phyloP scores from a whole-genome alignment of 352 stramenopile genomes.

The Phytopythium litorale region DNA sequence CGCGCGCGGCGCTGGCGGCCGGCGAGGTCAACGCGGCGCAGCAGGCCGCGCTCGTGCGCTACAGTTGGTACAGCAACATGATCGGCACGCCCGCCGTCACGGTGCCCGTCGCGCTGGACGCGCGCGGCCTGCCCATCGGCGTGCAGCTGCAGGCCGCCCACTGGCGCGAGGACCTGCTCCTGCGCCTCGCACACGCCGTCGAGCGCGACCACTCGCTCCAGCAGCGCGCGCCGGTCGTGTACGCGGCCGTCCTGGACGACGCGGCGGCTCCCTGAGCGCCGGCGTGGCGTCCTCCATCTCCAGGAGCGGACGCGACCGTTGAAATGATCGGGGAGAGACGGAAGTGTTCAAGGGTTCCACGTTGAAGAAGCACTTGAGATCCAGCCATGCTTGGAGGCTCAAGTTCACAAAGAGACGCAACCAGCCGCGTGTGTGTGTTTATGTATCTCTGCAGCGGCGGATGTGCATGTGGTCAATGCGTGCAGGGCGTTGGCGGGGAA shows the following conservation, averaged over 20 bases:
- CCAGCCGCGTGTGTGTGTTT: background rate
- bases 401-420: background rate
- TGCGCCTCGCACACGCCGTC: slow-evolving; percentile 58
- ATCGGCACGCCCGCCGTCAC: slow-evolving; percentile 80
- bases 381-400: background rate
- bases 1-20: slow-evolving; percentile 32
- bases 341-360: background rate
- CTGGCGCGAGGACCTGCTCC: slow-evolving; percentile 69
- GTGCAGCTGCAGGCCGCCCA: slow-evolving; percentile 76
- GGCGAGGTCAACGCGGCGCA: slow-evolving; percentile 62
- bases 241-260: slow-evolving; percentile 8
- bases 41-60: slow-evolving; percentile 73
- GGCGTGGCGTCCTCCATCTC: background rate
- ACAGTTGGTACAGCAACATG: slow-evolving; percentile 84
- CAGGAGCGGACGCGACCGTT: too few relatives aligned
- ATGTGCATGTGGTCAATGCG: background rate
- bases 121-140: slow-evolving; percentile 59
- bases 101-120: slow-evolving; percentile 71
- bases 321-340: too few relatives aligned
- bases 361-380: background rate
- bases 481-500: background rate
- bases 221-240: slow-evolving; percentile 50
- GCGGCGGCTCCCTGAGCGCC: background rate
- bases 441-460: background rate
- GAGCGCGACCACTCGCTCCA: slow-evolving; percentile 35